Percentiles rank a stretch among this genome's conserved stretches.
These are phyloP conservation scores for Eragrostis tef DNA, from an alignment of 202 grass and related monocot genomes.

Conservation along the genomic window DNA sequence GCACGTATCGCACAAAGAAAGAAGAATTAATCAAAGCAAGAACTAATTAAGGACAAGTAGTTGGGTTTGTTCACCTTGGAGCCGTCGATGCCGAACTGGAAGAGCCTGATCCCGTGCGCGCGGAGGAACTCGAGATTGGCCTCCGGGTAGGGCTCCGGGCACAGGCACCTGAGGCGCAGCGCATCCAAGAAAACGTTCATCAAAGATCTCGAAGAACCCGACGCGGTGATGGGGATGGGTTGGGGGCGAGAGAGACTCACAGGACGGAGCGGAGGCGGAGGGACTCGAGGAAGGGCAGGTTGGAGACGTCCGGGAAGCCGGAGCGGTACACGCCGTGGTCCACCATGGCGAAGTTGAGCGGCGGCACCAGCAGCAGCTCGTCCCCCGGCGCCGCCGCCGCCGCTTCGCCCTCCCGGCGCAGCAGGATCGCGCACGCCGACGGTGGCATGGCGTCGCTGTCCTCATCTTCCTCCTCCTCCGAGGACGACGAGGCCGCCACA, in stretches of 20 bases:
- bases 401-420: neutral
- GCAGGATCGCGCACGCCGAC: conserved; percentile 41
- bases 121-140: conserved; percentile 61
- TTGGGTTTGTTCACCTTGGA: conserved; percentile 58
- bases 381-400: conserved; percentile 1
- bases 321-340: conserved; percentile 81
- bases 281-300: conserved; percentile 66
- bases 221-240: neutral
- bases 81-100: conserved; percentile 73
- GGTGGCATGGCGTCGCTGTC: conserved; percentile 17
- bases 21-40: neutral
- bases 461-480: conserved; percentile 39
- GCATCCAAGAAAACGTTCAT: neutral
- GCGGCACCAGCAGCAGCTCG: conserved; percentile 62
- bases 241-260: conserved; percentile 35
- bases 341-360: conserved; percentile 86
- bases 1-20: neutral
- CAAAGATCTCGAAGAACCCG: neutral
- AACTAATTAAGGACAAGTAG: neutral
- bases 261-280: conserved; percentile 73
- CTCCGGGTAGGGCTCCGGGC: conserved; percentile 74
- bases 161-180: conserved; percentile 54
- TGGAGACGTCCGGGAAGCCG: conserved; percentile 68
- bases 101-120: conserved; percentile 59
- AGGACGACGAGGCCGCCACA: neutral